Percentiles rank a stretch among this genome's conserved stretches.
Evolutionary conservation across 1,139 yeast genomes (phyloP).

Genomic region (Candida freyschussii): DNA sequence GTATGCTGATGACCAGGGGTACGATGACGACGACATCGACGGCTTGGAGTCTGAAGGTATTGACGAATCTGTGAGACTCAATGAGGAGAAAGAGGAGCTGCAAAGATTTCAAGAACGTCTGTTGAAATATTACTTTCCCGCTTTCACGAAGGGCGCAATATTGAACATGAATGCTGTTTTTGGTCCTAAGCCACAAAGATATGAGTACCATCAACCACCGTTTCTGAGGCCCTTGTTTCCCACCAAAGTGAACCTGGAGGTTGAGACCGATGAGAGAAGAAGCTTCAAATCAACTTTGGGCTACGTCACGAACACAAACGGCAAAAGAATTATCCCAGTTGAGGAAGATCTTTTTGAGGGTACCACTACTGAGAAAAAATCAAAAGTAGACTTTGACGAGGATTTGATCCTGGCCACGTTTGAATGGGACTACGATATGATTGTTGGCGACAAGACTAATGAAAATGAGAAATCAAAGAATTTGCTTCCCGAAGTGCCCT

Average conservation of each 20-base stretch:
- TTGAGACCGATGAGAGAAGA: conserved; percentile 43
- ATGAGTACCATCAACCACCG: conserved; percentile 46
- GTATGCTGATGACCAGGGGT: conserved; percentile 27
- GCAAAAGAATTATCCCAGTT: conserved; percentile 16
- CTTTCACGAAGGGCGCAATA: conserved; percentile 50
- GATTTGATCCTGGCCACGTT: conserved; percentile 70
- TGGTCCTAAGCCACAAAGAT: conserved; percentile 55
- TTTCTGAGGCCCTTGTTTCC: conserved; percentile 60
- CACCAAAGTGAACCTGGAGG: conserved; percentile 43
- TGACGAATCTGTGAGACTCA: not conserved
- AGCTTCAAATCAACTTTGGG: conserved; percentile 34
- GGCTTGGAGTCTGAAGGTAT: conserved; percentile 6
- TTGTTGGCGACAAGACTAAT: conserved; percentile 42
- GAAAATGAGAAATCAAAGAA: not conserved
- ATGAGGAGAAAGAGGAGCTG: conserved; percentile 25
- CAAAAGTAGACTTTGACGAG: conserved; percentile 33
- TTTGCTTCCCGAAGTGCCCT: not conserved
- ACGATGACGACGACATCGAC: conserved; percentile 17
- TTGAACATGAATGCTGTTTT: conserved; percentile 65
- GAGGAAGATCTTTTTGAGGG: conserved; percentile 18
- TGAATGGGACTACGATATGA: conserved; percentile 76
- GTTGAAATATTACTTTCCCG: conserved; percentile 56
- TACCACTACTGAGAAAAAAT: conserved; percentile 11
- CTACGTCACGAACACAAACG: conserved; percentile 8
- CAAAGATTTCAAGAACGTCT: conserved; percentile 22